A percentile compares a stretch with the other conserved stretches of the same genome.
Conservation (phyloP, 1,284 basidiomycete genomes). For the Waitea zeae region DNA sequence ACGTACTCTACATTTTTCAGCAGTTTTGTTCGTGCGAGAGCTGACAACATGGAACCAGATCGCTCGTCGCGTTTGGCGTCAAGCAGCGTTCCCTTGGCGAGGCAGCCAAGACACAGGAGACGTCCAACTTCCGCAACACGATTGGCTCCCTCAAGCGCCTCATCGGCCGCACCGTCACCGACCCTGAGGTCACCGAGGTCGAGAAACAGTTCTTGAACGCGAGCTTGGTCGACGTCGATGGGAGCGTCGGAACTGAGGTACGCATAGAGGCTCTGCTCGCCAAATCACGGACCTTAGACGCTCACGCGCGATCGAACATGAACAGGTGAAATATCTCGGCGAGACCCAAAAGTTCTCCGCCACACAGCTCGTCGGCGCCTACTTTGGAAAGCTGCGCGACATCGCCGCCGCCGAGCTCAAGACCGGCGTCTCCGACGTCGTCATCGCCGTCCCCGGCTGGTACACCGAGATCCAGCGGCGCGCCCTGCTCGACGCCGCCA, state of each 20-base stretch:
- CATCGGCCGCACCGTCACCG: constrained; percentile 58
- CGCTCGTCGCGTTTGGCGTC: constrained; percentile 80
- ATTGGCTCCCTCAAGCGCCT: constrained; percentile 82
- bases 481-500: constrained; percentile 74
- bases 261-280: constrained; percentile 15
- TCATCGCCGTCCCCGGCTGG: constrained; percentile 90
- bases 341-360: constrained; percentile 65
- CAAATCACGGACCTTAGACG: too few species aligned
- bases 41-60: constrained; percentile 40
- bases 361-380: constrained; percentile 78
- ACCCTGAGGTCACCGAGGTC: constrained; percentile 62
- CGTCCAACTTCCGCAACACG: constrained; percentile 95
- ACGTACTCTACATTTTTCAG: constrained; percentile 14
- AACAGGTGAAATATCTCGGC: constrained; percentile 73
- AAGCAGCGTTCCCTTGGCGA: constrained; percentile 85
- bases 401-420: constrained; percentile 75
- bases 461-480: constrained; percentile 85
- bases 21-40: too few species aligned
- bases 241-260: constrained; percentile 73
- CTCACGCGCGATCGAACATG: background rate
- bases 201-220: constrained; percentile 88
- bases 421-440: constrained; percentile 71
- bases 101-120: constrained; percentile 89
- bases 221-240: constrained; percentile 65
- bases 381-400: constrained; percentile 77